Evolutionary conservation across 441 rosid species (phyloP).

Genomic region (Pelargonium citronellum): DNA sequence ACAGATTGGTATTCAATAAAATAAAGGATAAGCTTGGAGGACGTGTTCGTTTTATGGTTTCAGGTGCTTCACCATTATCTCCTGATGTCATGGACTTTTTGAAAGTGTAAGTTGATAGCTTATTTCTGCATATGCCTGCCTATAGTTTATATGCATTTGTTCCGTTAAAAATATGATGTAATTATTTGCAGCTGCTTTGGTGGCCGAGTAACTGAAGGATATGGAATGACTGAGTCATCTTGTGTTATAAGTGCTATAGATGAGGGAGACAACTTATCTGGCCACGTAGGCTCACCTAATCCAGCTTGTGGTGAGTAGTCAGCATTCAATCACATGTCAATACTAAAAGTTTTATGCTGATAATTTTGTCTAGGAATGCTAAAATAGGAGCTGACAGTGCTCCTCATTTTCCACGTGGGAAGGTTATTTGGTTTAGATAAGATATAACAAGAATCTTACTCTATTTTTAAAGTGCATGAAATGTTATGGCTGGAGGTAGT

Average conservation of each 20-base stretch:
- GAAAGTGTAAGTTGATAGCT: constrained; percentile 59
- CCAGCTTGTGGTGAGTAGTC: constrained; percentile 77
- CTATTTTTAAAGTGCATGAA: neutral
- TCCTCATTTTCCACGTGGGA: constrained; percentile 3
- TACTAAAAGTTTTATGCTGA: neutral
- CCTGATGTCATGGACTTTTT: constrained; percentile 92
- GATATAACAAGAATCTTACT: neutral
- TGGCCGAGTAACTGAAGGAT: constrained; percentile 71
- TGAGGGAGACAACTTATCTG: constrained; percentile 65
- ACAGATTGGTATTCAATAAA: constrained; percentile 92
- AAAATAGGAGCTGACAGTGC: neutral
- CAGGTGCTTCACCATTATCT: constrained; percentile 98
- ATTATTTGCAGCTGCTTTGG: constrained; percentile 73
- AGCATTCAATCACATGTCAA: constrained; percentile 2
- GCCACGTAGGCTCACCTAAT: constrained; percentile 97
- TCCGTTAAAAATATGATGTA: constrained; percentile 8
- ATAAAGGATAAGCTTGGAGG: constrained; percentile 90
- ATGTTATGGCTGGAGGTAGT: neutral
- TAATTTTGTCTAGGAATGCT: neutral
- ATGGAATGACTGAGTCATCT: constrained; percentile 98
- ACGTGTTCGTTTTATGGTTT: constrained; percentile 68
- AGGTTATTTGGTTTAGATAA: neutral
- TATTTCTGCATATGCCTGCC: constrained; percentile 16
- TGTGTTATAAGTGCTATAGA: constrained; percentile 69
- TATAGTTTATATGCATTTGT: constrained; percentile 19